These are phyloP conservation scores for Suillus alpinus DNA, from an alignment of 768 basidiomycete species.

Conservation along the genomic window DNA sequence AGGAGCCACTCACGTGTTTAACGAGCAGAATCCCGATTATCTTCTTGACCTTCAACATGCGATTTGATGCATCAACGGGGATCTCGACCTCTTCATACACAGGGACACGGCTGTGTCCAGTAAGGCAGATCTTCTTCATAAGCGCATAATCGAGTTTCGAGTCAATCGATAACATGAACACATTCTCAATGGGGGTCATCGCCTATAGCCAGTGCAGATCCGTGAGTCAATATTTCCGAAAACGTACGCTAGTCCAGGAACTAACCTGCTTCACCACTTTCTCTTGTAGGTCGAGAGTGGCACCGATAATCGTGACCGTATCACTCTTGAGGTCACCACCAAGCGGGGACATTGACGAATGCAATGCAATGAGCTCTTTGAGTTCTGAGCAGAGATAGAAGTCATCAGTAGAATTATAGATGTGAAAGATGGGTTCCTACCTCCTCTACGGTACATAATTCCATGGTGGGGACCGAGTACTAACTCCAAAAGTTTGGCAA, in stretches of 20 bases:
- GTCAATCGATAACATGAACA: conserved; percentile 88
- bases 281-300: conserved; percentile 84
- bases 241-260: background rate
- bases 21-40: conserved; percentile 86
- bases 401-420: background rate
- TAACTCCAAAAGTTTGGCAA: conserved; percentile 78
- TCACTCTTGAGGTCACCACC: conserved; percentile 86
- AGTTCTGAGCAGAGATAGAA: conserved; percentile 46
- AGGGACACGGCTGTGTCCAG: conserved; percentile 82
- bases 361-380: conserved; percentile 89
- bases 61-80: conserved; percentile 33
- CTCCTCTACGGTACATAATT: conserved; percentile 82
- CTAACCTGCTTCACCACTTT: conserved; percentile 71
- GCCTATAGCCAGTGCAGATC: conserved; percentile 39
- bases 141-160: conserved; percentile 79
- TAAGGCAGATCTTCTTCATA: conserved; percentile 70
- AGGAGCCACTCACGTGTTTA: conserved; percentile 51
- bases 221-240: background rate
- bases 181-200: conserved; percentile 76
- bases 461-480: conserved; percentile 83
- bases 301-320: conserved; percentile 87
- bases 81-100: conserved; percentile 78
- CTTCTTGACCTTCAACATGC: conserved; percentile 64
- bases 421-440: conserved; percentile 20
- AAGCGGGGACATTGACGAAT: conserved; percentile 64